These are phyloP conservation scores for Passiflora organensis DNA, from an alignment of 345 rosid genomes.

Conservation along the genomic window DNA sequence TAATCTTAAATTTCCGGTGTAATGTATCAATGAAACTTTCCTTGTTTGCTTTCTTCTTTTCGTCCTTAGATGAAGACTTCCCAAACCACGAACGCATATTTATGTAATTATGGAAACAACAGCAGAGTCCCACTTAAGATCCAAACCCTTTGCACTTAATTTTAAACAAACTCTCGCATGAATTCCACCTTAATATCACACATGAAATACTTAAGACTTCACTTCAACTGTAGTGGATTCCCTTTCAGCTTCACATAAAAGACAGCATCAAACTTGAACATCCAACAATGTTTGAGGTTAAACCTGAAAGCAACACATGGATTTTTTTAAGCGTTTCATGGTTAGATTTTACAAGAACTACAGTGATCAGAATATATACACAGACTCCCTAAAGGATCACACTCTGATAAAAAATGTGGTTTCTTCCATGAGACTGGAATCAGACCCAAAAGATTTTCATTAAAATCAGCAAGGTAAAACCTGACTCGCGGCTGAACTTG, in stretches of 20 bases:
- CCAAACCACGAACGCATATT: slow-evolving; percentile 39
- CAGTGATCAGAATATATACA: too few species aligned
- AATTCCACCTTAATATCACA: slow-evolving; percentile 17
- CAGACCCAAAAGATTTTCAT: neutral
- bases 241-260: slow-evolving; percentile 4
- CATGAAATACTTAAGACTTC: slow-evolving; percentile 19
- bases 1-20: slow-evolving; percentile 19
- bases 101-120: neutral
- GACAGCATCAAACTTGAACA: slow-evolving; percentile 1
- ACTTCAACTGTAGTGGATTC: neutral
- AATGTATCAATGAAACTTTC: slow-evolving; percentile 27
- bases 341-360: too few species aligned
- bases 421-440: too few species aligned
- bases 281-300: too few species aligned
- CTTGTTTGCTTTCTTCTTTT: slow-evolving; percentile 24
- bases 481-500: neutral
- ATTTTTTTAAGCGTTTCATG: too few species aligned
- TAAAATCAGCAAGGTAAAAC: neutral
- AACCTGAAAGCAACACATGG: neutral
- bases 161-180: slow-evolving; percentile 16
- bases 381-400: too few species aligned
- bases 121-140: slow-evolving; percentile 19
- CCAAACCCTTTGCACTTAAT: slow-evolving; percentile 1
- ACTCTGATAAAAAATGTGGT: too few species aligned
- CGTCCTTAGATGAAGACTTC: slow-evolving; percentile 20